A percentile compares a stretch with the other conserved stretches of the same genome.
These are phyloP conservation scores for Echinosophora koreensis DNA, from an alignment of 306 rosid species.

Conservation along the genomic window DNA sequence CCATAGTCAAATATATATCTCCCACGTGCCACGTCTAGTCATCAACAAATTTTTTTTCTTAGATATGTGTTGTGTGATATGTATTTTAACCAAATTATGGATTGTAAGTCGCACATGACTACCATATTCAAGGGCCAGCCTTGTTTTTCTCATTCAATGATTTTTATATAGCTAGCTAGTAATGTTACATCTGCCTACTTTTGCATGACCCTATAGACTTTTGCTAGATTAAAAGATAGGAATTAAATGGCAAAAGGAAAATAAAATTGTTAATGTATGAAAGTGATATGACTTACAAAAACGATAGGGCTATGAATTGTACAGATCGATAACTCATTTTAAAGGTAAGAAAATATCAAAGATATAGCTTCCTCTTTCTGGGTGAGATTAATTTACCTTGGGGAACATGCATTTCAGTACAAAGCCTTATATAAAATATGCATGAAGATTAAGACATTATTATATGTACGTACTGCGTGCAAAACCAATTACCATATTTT, in stretches of 20 bases:
- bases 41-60: conserved; percentile 30
- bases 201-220: conserved; percentile 22
- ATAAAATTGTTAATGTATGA: conserved; percentile 18
- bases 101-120: conserved; percentile 55
- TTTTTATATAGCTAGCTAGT: conserved; percentile 37
- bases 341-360: conserved; percentile 3
- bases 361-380: neutral
- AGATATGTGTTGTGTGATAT: conserved; percentile 43
- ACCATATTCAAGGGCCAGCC: conserved; percentile 56
- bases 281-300: conserved; percentile 16
- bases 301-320: neutral
- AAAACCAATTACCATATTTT: neutral
- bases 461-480: neutral
- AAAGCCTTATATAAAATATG: neutral
- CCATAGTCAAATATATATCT: conserved; percentile 36
- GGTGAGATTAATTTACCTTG: conserved; percentile 5
- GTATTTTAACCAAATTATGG: conserved; percentile 55
- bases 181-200: conserved; percentile 44
- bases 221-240: conserved; percentile 37
- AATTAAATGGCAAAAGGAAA: conserved; percentile 10
- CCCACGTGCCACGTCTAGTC: neutral
- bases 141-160: conserved; percentile 47
- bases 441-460: neutral
- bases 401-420: conserved; percentile 1
- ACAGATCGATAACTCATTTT: neutral